Conservation (phyloP, 192 early-diverging fungal genomes). For the Podila epigama region DNA sequence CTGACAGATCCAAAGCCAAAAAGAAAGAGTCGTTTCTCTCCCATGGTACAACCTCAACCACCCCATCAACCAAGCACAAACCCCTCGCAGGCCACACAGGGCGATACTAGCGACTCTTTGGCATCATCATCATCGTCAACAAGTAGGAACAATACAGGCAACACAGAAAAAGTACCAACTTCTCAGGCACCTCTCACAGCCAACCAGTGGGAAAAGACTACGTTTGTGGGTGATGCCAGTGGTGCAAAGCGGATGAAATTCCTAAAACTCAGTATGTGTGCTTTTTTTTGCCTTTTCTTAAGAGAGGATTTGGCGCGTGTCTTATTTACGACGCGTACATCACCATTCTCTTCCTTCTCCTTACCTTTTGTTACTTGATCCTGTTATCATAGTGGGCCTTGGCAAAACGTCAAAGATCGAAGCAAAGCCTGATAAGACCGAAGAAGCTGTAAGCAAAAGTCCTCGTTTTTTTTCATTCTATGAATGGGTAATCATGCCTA, state of each 20-base stretch:
- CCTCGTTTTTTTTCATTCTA: neutral
- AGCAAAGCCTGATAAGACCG: constrained; percentile 15
- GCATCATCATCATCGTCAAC: neutral
- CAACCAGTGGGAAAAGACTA: constrained; percentile 35
- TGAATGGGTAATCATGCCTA: neutral
- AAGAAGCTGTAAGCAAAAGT: constrained; percentile 16
- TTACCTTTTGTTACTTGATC: neutral
- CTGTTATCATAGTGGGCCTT: constrained; percentile 15
- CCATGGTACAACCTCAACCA: neutral
- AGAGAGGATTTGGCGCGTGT: neutral
- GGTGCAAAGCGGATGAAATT: constrained; percentile 27
- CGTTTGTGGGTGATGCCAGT: constrained; percentile 22
- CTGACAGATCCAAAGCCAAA: neutral
- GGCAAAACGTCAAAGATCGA: constrained; percentile 23
- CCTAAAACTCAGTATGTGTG: constrained; percentile 23
- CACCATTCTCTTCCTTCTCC: neutral
- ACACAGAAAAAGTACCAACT: neutral
- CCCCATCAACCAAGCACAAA: neutral
- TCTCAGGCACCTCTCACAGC: constrained; percentile 3
- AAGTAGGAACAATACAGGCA: neutral
- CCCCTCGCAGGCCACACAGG: neutral
- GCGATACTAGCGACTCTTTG: neutral
- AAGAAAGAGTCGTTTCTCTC: constrained; percentile 14
- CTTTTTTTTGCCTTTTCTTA: neutral
- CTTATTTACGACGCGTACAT: neutral